phyloP scores from a whole-genome alignment of 495 filamentous ascomycete genomes.

The Physcia stellaris region DNA sequence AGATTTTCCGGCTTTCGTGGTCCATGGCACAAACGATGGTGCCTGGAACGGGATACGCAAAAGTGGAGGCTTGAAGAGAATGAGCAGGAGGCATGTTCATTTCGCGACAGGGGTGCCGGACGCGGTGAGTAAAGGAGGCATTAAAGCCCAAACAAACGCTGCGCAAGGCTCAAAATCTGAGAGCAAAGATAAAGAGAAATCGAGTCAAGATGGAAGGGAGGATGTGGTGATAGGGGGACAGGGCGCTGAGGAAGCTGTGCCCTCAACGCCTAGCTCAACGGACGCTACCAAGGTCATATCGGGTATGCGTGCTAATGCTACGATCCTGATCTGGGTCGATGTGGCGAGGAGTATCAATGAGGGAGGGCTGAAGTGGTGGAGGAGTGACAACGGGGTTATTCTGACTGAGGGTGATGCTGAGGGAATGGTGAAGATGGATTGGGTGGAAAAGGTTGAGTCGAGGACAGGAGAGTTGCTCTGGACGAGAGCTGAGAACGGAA shows the following conservation, averaged over 20 bases:
- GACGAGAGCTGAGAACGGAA: conserved; percentile 26
- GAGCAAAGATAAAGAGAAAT: too few relatives aligned
- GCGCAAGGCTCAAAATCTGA: too few relatives aligned
- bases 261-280: background rate
- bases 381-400: conserved; percentile 72
- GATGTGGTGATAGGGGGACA: conserved; percentile 4
- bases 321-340: conserved; percentile 72
- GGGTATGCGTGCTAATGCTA: conserved; percentile 71
- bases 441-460: conserved; percentile 44
- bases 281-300: conserved; percentile 44
- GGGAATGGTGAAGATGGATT: conserved; percentile 13
- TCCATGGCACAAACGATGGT: conserved; percentile 78
- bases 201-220: background rate
- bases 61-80: conserved; percentile 61
- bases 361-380: conserved; percentile 63
- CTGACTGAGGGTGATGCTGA: conserved; percentile 28
- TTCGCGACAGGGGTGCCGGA: conserved; percentile 56
- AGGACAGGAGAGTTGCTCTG: conserved; percentile 26
- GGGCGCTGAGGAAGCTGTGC: background rate
- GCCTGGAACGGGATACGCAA: conserved; percentile 60
- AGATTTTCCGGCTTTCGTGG: conserved; percentile 31
- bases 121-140: background rate
- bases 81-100: conserved; percentile 79
- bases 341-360: conserved; percentile 47
- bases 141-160: too few relatives aligned